These are phyloP conservation scores for Komagataella populi DNA, from an alignment of 805 yeast genomes.

Conservation along the genomic window DNA sequence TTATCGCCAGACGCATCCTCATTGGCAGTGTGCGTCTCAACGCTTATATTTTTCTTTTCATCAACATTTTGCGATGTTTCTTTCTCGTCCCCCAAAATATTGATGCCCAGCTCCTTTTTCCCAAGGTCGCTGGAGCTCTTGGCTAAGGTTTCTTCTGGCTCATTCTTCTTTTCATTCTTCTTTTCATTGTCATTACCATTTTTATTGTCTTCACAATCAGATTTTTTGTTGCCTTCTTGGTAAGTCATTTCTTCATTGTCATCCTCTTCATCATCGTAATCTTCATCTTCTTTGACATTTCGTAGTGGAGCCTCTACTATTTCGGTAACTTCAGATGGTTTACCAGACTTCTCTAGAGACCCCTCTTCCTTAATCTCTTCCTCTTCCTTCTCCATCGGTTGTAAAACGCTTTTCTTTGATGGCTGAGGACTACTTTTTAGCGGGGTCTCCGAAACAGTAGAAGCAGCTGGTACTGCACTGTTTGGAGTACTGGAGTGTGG, in stretches of 20 bases:
- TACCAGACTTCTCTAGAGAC: neutral
- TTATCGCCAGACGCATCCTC: neutral
- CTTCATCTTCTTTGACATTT: constrained; percentile 21
- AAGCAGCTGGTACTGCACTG: neutral
- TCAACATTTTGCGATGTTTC: neutral
- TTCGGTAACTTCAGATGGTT: neutral
- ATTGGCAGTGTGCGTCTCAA: neutral
- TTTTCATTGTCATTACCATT: neutral
- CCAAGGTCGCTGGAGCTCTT: neutral
- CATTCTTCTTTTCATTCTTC: neutral
- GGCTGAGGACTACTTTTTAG: neutral
- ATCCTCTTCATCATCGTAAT: constrained; percentile 19
- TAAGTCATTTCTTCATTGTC: constrained; percentile 3
- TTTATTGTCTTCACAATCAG: neutral
- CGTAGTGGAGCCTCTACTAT: constrained; percentile 16
- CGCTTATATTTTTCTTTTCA: neutral
- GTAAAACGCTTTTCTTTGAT: constrained; percentile 11
- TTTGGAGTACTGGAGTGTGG: neutral
- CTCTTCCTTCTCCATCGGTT: constrained; percentile 17
- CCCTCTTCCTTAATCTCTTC: constrained; percentile 5
- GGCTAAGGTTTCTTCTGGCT: neutral
- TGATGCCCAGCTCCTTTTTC: neutral
- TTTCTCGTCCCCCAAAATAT: neutral
- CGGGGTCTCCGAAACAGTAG: neutral
- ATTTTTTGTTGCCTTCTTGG: constrained; percentile 1